Base-by-base conservation (phyloP, 345 rosid species). In the Luvunga scandens region DNA sequence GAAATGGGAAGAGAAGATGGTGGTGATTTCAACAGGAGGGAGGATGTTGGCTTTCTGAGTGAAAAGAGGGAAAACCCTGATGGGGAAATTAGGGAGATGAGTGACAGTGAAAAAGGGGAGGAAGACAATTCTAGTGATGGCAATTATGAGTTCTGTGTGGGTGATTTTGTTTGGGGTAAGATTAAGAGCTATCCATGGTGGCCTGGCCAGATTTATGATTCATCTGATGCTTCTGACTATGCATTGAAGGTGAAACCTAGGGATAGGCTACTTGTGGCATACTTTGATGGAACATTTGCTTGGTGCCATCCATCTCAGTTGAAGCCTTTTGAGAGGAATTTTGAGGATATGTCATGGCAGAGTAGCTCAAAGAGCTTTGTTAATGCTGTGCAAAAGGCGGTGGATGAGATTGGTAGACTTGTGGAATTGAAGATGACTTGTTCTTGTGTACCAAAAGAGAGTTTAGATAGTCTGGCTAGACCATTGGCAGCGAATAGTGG, bases 131-230 rank as follows among this genome's bases (percentile, higher is more conserved):
- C 50, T 0, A 85, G 76, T 16, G 90, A 78, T 7, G 92, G 79
- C 42, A 76, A 33, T 48, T 68, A 83, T 84, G 84, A 83, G 48
- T 96, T 87, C 81, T 65, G 75, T 72, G 90, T 90, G 2, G 98
- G 98, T 82, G 98, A 92, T 85, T 94, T 94, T 56, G 97, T 96
- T 4, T 96, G 99, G 99, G 95, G 97, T 7, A 96, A 94, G 85
- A 87, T 94, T 80, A 92, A 83, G 88, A 91, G 89, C 71, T 93
- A 96, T 80, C 98, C 98, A 39, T 96, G 99, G 99, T 96, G 99
- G 99, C 99, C 99, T 0, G 99, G 98, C 36, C 93, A 89, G 92
- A 72, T 96, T 50, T 91, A 92, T 65, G 93, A 92, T 84, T 84
- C 91, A 18, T 79, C 81, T 0, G 86, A 89, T 84, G 97, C 99